Evolutionary conservation across 2,329 filamentous ascomycete species (phyloP), one percentile per base, ranked within the genome.

Genomic region (Nigrospora oryzae): DNA sequence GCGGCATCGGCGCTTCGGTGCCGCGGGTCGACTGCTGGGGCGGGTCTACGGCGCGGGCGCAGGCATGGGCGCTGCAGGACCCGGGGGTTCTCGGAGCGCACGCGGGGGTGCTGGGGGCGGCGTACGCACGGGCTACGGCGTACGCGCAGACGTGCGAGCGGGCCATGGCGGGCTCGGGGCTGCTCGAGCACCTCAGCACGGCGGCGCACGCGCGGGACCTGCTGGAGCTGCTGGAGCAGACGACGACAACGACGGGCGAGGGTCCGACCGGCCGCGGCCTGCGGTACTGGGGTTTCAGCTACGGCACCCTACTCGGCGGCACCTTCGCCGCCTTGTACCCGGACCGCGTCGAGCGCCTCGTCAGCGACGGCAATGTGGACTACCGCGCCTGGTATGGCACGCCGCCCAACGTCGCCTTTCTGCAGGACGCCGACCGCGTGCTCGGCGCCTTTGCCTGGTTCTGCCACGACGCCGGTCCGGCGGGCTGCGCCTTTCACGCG

Each of bases 271-370:
- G n/a, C n/a, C n/a, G n/a, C n/a, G 68, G 64, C 56, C 59, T 75
- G 7, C 64, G 62, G 38, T 77, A 75, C 53, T 77, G 73, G 73
- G 75, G 74, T 1, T 70, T 76, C 46, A 76, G 72, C 49, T 78
- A 78, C 49, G 74, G 74, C 11, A 75, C 73, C 8, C 54, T 76
- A 2, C 62, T 79, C 0, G 75, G 74, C 4, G 70, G 67, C 12
- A 69, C 68, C 0, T 76, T 77, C 53, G 74, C 74, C 3, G 64
- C 70, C 3, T 63, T 77, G 60, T 77, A 68, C 44, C 74, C 74
- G 1, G 69, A 75, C 28, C 63, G 63, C 38, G 67, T 78, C 1
- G 71, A 69, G 36, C 63, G 73, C 13, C 56, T 78, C 10, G 68
- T 76, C 3, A 70, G 72, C 44, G 75, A 78, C 48, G 72, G 70